Base-by-base conservation (phyloP, 2,329 filamentous ascomycete genomes). In the Aplosporella prunicola region DNA sequence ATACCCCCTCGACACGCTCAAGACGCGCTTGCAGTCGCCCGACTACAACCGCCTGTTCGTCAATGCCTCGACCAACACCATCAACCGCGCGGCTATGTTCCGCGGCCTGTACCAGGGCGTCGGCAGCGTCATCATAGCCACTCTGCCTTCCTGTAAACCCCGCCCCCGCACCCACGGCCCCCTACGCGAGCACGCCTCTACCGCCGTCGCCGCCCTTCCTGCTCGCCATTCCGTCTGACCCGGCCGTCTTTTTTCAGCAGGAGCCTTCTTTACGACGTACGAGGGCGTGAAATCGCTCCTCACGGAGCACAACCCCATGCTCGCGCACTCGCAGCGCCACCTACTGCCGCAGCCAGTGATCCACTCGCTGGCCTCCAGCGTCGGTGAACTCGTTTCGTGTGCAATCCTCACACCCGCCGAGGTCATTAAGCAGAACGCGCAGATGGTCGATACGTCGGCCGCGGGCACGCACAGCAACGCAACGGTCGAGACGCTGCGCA, bases 351-450 rank as follows among this genome's bases (percentile, higher is more conserved):
- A 74, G 34, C 77, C 85, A 0, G 46, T 86, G 8, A 72, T 87
- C 39, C 81, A 94, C 55, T 73, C 82, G 5, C 60, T 73, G 3
- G 80, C 86, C 9, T 93, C 85, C 1, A 80, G 78, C 2, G 62
- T 76, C 11, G 88, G 81, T 1, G 88, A 95, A 60, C 73, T 87
- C 47, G 82, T 86, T 3, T 88, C 85, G 5, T 94, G 88, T 54
- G 69, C 86, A 14, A 83, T 94, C 43, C 73, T 94, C 23, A 89
- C 87, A 0, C 88, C 87, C 0, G 85, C 86, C 10, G 87, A 94
- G 57, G 84, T 93, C 6, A 75, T 94, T 45, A 94, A 95, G 63
- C 87, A 93, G 56, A 94, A 94, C 58, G 86, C 88, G 0, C 87
- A 94, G 58, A 87, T 94, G 72, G 67, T 91, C 1, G 66, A 66